phyloP scores from a whole-genome alignment of 179 eudicot genomes.

The Corrigiola litoralis region DNA sequence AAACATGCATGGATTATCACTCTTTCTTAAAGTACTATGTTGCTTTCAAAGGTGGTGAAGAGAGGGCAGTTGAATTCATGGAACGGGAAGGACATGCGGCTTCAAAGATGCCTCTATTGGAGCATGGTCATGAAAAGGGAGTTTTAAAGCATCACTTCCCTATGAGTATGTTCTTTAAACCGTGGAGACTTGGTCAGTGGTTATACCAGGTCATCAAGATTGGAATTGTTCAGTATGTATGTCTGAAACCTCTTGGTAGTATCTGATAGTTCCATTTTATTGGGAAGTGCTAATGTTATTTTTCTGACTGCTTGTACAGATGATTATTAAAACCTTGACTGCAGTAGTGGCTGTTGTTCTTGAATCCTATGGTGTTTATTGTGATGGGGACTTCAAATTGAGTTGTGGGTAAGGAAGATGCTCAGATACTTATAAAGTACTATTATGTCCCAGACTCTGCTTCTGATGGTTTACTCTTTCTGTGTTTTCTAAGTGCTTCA shows the following conservation, averaged over 20 bases:
- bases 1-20: neutral
- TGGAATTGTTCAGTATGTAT: conserved; percentile 98
- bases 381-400: conserved; percentile 95
- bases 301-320: conserved; percentile 53
- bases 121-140: conserved; percentile 71
- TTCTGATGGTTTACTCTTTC: neutral
- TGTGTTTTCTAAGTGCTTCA: neutral
- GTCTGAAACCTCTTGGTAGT: conserved; percentile 27
- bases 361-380: conserved; percentile 77
- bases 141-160: conserved; percentile 85
- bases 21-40: conserved; percentile 5
- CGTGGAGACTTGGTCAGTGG: conserved; percentile 87
- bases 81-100: conserved; percentile 82
- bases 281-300: neutral
- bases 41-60: conserved; percentile 70
- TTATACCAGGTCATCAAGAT: conserved; percentile 88
- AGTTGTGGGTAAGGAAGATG: conserved; percentile 74
- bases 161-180: conserved; percentile 67
- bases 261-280: conserved; percentile 2
- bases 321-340: conserved; percentile 89
- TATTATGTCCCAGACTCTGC: neutral
- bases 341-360: conserved; percentile 86
- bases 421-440: neutral
- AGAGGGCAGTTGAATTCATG: conserved; percentile 78
- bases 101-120: conserved; percentile 63